Percentiles rank a stretch among this genome's conserved stretches.
phyloP scores from a whole-genome alignment of 371 early-diverging fungal species.

The Funneliformis caledonium region DNA sequence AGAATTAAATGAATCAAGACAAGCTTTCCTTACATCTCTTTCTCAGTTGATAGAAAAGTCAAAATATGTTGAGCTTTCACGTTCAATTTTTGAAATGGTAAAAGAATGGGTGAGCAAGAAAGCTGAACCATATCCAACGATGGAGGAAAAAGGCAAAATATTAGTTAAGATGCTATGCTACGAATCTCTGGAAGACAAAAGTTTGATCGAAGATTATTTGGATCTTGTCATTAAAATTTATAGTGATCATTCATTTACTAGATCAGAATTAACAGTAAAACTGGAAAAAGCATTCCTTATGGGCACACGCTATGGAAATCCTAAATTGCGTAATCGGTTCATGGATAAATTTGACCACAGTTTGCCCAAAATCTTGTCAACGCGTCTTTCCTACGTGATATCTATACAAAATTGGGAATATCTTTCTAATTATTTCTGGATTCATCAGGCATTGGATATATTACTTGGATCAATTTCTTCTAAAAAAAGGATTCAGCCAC shows the following conservation, averaged over 20 bases:
- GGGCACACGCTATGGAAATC: constrained; percentile 82
- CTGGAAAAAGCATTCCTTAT: constrained; percentile 94
- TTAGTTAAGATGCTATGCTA: constrained; percentile 89
- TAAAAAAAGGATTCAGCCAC: constrained; percentile 47
- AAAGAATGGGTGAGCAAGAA: constrained; percentile 87
- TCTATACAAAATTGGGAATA: constrained; percentile 96
- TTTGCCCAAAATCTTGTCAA: constrained; percentile 65
- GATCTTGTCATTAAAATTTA: constrained; percentile 88
- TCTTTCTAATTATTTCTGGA: constrained; percentile 85
- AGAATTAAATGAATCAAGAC: constrained; percentile 87
- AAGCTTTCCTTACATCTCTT: constrained; percentile 81
- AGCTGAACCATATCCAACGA: constrained; percentile 88
- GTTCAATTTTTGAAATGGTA: constrained; percentile 79
- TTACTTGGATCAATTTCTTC: constrained; percentile 72
- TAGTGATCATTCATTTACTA: constrained; percentile 73
- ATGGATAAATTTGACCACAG: constrained; percentile 81
- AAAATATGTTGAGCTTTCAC: constrained; percentile 71
- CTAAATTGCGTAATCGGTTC: constrained; percentile 80
- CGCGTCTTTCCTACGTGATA: constrained; percentile 87
- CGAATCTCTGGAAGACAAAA: constrained; percentile 68
- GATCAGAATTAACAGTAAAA: constrained; percentile 90
- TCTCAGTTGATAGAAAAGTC: constrained; percentile 77
- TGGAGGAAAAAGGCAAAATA: constrained; percentile 93
- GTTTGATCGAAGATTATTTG: constrained; percentile 80
- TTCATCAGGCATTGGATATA: constrained; percentile 89